Percentiles rank a stretch among this genome's conserved stretches.
These are phyloP conservation scores for Nitzschia sp. DNA, from an alignment of 108 stramenopile genomes.

Conservation along the genomic window DNA sequence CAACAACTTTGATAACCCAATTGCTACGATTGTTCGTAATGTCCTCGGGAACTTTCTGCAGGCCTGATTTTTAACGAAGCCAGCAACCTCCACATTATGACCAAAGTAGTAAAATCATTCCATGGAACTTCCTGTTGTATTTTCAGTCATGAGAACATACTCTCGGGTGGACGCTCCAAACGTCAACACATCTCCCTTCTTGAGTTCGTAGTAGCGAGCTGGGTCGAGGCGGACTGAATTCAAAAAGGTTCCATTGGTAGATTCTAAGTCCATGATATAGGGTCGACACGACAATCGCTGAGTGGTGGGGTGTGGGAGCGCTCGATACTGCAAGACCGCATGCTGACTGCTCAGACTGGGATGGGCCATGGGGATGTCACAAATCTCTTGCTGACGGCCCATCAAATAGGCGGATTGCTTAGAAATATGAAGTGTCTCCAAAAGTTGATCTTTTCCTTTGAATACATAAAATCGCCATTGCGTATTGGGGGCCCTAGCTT, in stretches of 20 bases:
- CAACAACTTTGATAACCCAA: conserved; percentile 31
- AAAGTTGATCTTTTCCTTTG: conserved; percentile 52
- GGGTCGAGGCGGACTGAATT: conserved; percentile 87
- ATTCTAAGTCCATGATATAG: conserved; percentile 96
- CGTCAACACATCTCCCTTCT: conserved; percentile 87
- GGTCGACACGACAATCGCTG: conserved; percentile 69
- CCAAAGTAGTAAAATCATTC: too few relatives aligned
- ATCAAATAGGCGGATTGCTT: conserved; percentile 92
- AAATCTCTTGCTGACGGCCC: conserved; percentile 85
- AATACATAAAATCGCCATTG: conserved; percentile 96
- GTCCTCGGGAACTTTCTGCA: conserved; percentile 10
- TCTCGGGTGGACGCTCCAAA: conserved; percentile 91
- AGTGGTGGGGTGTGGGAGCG: conserved; percentile 33
- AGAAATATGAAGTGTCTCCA: conserved; percentile 81
- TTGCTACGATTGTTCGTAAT: conserved; percentile 12
- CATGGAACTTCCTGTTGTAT: conserved; percentile 35
- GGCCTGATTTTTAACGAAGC: too few relatives aligned
- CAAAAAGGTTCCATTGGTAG: conserved; percentile 92
- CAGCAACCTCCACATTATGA: too few relatives aligned
- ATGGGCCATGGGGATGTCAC: conserved; percentile 87
- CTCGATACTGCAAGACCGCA: conserved; percentile 95
- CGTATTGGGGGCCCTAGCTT: conserved; percentile 86
- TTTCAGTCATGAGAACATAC: conserved; percentile 92
- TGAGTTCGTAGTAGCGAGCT: conserved; percentile 94
- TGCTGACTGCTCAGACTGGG: conserved; percentile 89